These are phyloP conservation scores for Cercospora janseana DNA, from an alignment of 2,329 filamentous ascomycete genomes.

Conservation along the genomic window DNA sequence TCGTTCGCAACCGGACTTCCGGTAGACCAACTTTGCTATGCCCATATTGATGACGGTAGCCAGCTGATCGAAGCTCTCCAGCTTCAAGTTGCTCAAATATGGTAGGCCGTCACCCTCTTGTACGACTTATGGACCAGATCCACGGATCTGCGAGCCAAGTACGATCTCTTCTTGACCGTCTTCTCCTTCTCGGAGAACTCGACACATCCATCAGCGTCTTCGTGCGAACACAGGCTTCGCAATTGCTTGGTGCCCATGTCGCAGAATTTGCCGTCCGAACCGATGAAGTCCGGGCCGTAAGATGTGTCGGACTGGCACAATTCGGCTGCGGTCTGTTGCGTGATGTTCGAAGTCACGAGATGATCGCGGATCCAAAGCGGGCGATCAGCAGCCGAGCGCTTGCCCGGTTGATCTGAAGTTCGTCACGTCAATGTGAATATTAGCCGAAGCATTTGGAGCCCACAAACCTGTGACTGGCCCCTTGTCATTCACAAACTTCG, in stretches of 20 bases:
- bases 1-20: too few species aligned
- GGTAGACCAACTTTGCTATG: too few species aligned
- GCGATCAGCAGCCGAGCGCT: background rate
- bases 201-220: background rate
- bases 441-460: accelerated
- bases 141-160: background rate
- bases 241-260: background rate
- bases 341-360: background rate
- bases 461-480: background rate
- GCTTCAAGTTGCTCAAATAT: too few species aligned
- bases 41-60: too few species aligned
- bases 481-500: background rate
- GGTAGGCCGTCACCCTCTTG: background rate
- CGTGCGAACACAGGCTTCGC: background rate
- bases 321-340: background rate
- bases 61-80: too few species aligned
- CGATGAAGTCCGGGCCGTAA: background rate
- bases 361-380: background rate
- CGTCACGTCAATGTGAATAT: background rate
- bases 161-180: background rate
- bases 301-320: background rate
- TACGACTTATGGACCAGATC: background rate
- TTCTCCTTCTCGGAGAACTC: background rate
- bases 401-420: background rate
- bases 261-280: background rate